phyloP scores from a whole-genome alignment of 495 filamentous ascomycete species.

The Tuber indicum region DNA sequence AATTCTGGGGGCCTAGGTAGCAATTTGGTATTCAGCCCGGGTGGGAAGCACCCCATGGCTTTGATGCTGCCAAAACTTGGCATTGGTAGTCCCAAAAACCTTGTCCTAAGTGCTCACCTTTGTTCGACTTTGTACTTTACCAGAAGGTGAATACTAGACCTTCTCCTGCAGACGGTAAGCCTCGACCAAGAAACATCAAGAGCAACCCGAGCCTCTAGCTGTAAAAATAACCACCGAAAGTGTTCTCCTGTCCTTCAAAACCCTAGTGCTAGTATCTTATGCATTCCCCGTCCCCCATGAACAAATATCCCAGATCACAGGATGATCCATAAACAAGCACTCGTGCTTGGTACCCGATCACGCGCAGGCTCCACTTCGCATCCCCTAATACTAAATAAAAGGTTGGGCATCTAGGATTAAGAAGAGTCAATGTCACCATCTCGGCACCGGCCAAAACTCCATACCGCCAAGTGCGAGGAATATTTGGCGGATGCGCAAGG shows the following conservation, averaged over 20 bases:
- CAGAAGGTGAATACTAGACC: background rate
- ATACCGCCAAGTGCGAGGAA: background rate
- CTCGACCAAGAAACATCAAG: background rate
- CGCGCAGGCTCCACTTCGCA: background rate
- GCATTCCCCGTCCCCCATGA: background rate
- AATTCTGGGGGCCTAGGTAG: too few species aligned
- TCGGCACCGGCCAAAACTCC: background rate
- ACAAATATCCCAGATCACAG: background rate
- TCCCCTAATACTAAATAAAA: background rate
- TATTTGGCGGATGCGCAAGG: too few species aligned
- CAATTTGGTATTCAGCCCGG: too few species aligned
- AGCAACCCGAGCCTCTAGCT: background rate
- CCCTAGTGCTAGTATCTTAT: background rate
- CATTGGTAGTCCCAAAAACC: too few species aligned
- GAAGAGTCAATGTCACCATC: background rate
- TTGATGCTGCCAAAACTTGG: too few species aligned
- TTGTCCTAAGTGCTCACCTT: too few species aligned
- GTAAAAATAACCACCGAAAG: background rate
- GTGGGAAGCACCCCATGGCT: too few species aligned
- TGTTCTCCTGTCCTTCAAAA: background rate
- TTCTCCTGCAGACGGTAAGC: background rate
- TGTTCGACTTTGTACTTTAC: background rate
- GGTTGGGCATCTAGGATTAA: background rate
- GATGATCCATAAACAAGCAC: background rate
- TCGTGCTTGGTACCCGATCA: background rate